Evolutionary conservation across 176 grass and related monocot genomes (phyloP), one percentile per base, ranked within the genome.

Genomic region (Canna indica): DNA sequence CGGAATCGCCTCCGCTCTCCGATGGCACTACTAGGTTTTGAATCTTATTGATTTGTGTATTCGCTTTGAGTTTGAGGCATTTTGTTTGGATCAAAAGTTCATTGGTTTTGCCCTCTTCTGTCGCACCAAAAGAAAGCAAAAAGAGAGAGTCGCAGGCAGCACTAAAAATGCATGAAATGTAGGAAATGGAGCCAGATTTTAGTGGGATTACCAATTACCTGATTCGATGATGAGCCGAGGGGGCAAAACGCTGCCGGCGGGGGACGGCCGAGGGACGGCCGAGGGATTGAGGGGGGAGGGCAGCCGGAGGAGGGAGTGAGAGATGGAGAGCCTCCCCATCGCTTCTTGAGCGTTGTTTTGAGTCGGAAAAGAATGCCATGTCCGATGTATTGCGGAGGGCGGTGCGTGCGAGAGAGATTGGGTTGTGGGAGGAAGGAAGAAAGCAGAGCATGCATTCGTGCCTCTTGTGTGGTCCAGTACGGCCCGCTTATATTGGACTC

Each of bases 321-420:
- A 68, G 54, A 65, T 50, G 3, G 80, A 77, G 35, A 82, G 52
- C 36, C 68, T 47, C 73, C 73, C 59, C 28, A 67, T 48, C 50
- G 50, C n/a, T 76, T 46, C 17, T 7, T n/a, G n/a, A n/a, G n/a
- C n/a, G n/a, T n/a, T n/a, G n/a, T n/a, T 22, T 50, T 11, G 45
- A 52, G 67, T 31, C 29, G 1, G 45, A 38, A 52, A 33, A 34
- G 7, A 6, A 22, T 2, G 28, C 27, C 42, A 34, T 27, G 66
- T 28, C 13, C 5, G 0, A 16, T 0, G 1, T 27, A 46, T 29
- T 15, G 12, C 41, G 41, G 11, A 14, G 24, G 39, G 24, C 20
- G 11, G 44, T 2, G 38, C 11, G 62, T 25, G 3, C 26, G 2
- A 15, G 1, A 14, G 58, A 27, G 13, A 14, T 31, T 28, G 58